Base-by-base conservation (phyloP, 768 basidiomycete genomes). In the Exidia glandulosa region DNA sequence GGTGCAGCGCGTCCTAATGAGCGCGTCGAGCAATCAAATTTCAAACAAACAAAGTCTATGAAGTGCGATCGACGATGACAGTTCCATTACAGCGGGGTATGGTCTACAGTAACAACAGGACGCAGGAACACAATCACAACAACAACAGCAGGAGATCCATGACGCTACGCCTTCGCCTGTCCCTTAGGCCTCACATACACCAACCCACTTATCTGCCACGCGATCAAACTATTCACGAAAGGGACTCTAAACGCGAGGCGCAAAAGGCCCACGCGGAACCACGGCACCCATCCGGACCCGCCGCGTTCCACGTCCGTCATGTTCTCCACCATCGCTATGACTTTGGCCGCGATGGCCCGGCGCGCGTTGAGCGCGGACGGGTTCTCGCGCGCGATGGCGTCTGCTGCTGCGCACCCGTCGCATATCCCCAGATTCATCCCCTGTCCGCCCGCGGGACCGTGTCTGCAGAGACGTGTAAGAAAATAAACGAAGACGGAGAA, bases 351-450 rank as follows among this genome's bases (percentile, higher is more conserved):
- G 25, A 72, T 72, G 23, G 64, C 66, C 16, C 79, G 74, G 57
- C 60, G 60, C 4, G 65, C 56, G 16, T 74, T 71, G 66, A 75
- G 78, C 10, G 69, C 69, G 36, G n/a, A n/a, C n/a, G n/a, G n/a
- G n/a, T n/a, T n/a, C n/a, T n/a, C n/a, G n/a, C n/a, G n/a, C 16
- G 67, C 66, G 36, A 82, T 66, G 7, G 65, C 73, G 19, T 75
- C 72, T 3, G 75, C 80, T 2, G 81, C 72, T 55, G 71, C 70
- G 29, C 80, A 66, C 4, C 77, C 80, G 61, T 83, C 81, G 19
- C 81, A 74, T 19, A 83, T 69, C 4, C 81, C 79, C 14, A 82
- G 73, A 61, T 81, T 81, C 80, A 83, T 79, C 7, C 81, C 81
- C 58, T 81, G 80, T 1, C 81, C 81, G 1, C 81, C 81, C 5